Evolutionary conservation across 2,329 filamentous ascomycete genomes (phyloP).

Genomic region (Blastomyces parvus): DNA sequence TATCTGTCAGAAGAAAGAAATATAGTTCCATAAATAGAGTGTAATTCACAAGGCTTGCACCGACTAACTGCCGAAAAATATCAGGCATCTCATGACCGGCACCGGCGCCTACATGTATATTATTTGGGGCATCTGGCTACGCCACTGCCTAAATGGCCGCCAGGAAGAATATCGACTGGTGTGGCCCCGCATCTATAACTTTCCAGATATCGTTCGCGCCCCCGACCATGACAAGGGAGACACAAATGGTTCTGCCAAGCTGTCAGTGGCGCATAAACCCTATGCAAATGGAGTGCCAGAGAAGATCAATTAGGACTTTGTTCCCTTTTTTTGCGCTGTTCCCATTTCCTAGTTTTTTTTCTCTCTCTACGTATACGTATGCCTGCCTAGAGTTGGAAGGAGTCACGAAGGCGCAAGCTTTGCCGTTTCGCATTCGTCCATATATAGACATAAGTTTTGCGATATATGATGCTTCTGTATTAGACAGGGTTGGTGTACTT

Average conservation of each 20-base stretch:
- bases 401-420: neutral
- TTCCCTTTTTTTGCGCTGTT: neutral
- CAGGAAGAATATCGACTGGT: conserved; percentile 61
- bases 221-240: conserved; percentile 3
- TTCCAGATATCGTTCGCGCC: conserved; percentile 44
- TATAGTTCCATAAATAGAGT: too few species aligned
- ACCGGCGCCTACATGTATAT: conserved; percentile 78
- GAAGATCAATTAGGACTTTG: conserved; percentile 16
- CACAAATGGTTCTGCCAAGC: neutral
- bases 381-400: too few species aligned
- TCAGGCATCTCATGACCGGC: conserved; percentile 69
- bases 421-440: neutral
- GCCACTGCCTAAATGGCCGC: conserved; percentile 62
- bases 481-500: neutral
- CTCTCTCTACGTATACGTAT: neutral
- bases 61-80: neutral
- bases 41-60: conserved; percentile 13
- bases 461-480: neutral
- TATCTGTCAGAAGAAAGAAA: too few species aligned
- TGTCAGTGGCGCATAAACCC: neutral
- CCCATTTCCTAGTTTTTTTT: neutral
- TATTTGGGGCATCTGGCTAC: conserved; percentile 72
- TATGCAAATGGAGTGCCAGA: conserved; percentile 21
- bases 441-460: neutral
- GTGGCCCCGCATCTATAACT: conserved; percentile 56